Evolutionary conservation across 257 asterid genomes (phyloP), one percentile per base, ranked within the genome.

Genomic region (Solanum rostratum): DNA sequence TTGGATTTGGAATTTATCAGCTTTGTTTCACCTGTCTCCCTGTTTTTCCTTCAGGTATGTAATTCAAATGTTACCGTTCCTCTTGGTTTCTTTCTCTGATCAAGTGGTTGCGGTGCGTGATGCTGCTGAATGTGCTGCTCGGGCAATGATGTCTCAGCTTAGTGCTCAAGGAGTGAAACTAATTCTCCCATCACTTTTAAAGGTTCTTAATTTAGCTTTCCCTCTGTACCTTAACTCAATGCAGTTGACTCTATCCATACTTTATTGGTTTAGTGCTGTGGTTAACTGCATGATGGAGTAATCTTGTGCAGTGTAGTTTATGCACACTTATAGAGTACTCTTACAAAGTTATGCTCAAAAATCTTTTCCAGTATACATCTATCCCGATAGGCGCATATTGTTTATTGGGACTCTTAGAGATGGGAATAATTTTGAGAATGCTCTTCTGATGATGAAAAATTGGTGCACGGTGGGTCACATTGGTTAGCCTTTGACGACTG

Each of bases 51-150:
- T 54, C 93, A 96, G 99, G 89, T 96, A 96, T 87, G 98, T 96
- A 73, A 96, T 96, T 87, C 97, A 92, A 87, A 92, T 93, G 97
- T 86, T 96, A 83, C 99, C 99, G 46, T 88, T 96, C 53, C 99
- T 96, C 82, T 88, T 96, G 57, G 98, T 90, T 84, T 93, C 97
- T 80, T 96, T 95, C 93, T 95, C 99, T 88, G 98, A 96, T 88
- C 99, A 87, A 93, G 99, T 96, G 79, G 82, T 95, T 88, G 99
- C 99, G 73, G 98, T 96, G 86, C 93, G 99, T 90, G 99, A 96
- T 80, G 99, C 98, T 85, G 98, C 99, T 79, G 99, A 96, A 88
- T 91, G 98, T 83, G 99, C 99, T 74, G 98, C 99, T 85, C 99
- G 99, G 84, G 98, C 99, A 70, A 96, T 96, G 99, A 96, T 96